These are phyloP conservation scores for Hippophae tibetana DNA, from an alignment of 306 rosid species.

Conservation along the genomic window DNA sequence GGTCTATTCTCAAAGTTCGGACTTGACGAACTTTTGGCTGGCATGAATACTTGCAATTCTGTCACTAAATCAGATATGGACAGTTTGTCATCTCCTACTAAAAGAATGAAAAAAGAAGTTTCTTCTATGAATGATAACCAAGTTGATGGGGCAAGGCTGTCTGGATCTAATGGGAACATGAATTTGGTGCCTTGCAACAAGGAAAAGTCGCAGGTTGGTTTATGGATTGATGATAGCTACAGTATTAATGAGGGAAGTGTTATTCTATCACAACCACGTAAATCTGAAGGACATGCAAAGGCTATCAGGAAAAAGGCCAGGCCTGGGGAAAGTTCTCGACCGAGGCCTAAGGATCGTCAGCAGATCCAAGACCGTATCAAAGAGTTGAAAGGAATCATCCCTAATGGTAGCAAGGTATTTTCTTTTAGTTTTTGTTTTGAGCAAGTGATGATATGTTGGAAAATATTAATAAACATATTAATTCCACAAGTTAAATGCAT, in stretches of 20 bases:
- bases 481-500: neutral
- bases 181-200: conserved; percentile 18
- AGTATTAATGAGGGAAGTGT: conserved; percentile 32
- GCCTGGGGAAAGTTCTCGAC: conserved; percentile 67
- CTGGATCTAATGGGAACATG: conserved; percentile 8
- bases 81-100: conserved; percentile 28
- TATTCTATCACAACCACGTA: conserved; percentile 25
- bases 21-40: conserved; percentile 52
- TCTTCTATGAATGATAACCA: conserved; percentile 27
- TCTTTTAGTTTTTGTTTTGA: conserved; percentile 10
- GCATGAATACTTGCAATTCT: conserved; percentile 29
- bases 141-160: conserved; percentile 12
- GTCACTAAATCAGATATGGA: conserved; percentile 29
- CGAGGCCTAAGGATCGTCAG: conserved; percentile 95
- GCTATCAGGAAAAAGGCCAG: conserved; percentile 54
- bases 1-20: conserved; percentile 65
- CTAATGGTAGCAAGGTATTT: conserved; percentile 70
- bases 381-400: conserved; percentile 80
- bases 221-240: conserved; percentile 51
- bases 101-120: conserved; percentile 31
- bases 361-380: conserved; percentile 84
- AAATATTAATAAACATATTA: neutral
- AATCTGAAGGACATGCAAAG: conserved; percentile 46
- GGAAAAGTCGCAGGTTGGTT: conserved; percentile 45
- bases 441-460: neutral